Percentiles rank a stretch among this genome's conserved stretches.
Conservation (phyloP, 2,329 filamentous ascomycete genomes). For the Xylariaceae sp. region DNA sequence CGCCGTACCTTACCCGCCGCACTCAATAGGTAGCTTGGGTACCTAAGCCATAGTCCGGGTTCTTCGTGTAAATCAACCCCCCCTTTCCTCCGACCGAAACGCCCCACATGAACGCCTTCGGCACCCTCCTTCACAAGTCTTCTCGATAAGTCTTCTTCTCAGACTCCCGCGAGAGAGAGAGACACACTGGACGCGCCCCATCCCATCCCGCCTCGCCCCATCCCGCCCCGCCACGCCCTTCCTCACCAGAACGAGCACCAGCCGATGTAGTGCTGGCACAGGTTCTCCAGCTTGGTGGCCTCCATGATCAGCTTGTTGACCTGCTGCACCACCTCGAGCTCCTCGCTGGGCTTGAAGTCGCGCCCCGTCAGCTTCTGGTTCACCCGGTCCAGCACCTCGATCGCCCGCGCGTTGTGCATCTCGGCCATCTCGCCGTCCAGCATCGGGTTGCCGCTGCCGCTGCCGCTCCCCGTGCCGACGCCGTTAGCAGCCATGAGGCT, state of each 20-base stretch:
- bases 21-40: too few relatives aligned
- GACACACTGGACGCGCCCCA: background rate
- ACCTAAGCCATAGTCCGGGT: too few relatives aligned
- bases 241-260: conserved; percentile 98
- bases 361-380: conserved; percentile 92
- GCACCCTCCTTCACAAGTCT: background rate
- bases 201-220: background rate
- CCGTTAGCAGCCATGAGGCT: too few relatives aligned
- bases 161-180: background rate
- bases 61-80: too few relatives aligned
- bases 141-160: background rate
- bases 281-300: conserved; percentile 92
- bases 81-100: background rate
- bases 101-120: too few relatives aligned
- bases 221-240: background rate
- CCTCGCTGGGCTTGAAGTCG: conserved; percentile 81
- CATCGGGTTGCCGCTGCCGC: conserved; percentile 14
- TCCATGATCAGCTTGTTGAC: conserved; percentile 93
- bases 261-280: conserved; percentile 98
- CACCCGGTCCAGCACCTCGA: conserved; percentile 86
- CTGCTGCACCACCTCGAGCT: conserved; percentile 77
- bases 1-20: too few relatives aligned
- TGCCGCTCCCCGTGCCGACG: too few relatives aligned
- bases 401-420: conserved; percentile 83
- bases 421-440: conserved; percentile 50